These are phyloP conservation scores for Gilbertella persicaria DNA, from an alignment of 371 early-diverging fungal species.

Conservation along the genomic window DNA sequence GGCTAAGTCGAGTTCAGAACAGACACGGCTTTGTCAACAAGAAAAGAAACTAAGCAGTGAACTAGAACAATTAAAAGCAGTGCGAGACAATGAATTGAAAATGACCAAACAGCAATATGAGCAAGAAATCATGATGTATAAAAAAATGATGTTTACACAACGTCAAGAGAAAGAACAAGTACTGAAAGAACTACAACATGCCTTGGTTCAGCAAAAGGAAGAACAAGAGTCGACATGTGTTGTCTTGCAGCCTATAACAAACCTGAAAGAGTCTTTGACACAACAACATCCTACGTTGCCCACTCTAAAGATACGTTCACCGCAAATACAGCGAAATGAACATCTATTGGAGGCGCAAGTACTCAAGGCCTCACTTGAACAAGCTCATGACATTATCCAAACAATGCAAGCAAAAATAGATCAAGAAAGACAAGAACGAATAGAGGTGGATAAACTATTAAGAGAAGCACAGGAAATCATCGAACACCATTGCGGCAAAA, in stretches of 20 bases:
- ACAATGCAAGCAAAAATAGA: slow-evolving; percentile 8
- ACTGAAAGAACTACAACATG: slow-evolving; percentile 4
- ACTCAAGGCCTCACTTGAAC: slow-evolving; percentile 5
- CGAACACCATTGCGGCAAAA: neutral
- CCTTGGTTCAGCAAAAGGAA: neutral
- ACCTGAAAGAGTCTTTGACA: too few relatives aligned
- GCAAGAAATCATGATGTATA: neutral
- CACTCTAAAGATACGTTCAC: too few relatives aligned
- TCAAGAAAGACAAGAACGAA: slow-evolving; percentile 1
- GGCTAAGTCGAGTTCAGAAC: neutral
- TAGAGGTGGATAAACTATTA: slow-evolving; percentile 4
- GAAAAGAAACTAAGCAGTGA: slow-evolving; percentile 1
- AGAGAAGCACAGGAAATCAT: slow-evolving; percentile 20
- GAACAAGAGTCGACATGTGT: neutral
- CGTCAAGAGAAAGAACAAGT: slow-evolving; percentile 2
- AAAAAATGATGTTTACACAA: neutral
- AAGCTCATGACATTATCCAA: slow-evolving; percentile 8
- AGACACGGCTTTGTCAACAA: neutral
- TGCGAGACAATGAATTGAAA: neutral
- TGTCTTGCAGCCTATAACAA: neutral
- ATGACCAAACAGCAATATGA: slow-evolving; percentile 4
- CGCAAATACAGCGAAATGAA: neutral
- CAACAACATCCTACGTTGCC: too few relatives aligned
- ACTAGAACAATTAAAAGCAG: slow-evolving; percentile 10
- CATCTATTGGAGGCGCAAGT: neutral